Evolutionary conservation across 83 land plant genomes (phyloP).

Genomic region (Isoetes engelmannii): DNA sequence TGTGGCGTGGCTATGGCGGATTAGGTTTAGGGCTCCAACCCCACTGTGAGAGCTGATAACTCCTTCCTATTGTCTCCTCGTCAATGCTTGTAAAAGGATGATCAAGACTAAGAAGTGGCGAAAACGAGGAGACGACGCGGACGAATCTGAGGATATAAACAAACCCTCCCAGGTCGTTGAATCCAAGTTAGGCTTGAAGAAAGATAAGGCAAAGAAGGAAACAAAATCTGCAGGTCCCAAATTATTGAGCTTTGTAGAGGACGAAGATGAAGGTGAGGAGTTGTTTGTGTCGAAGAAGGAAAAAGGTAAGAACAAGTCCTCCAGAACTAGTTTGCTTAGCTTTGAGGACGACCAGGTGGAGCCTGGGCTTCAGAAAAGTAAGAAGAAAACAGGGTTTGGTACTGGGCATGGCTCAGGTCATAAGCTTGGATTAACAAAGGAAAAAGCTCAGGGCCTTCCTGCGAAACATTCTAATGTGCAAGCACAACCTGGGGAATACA

Average conservation of each 20-base stretch:
- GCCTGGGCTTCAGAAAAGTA: conserved; percentile 6
- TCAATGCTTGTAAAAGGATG: conserved; percentile 25
- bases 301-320: conserved; percentile 15
- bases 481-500: conserved; percentile 88
- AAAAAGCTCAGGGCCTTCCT: conserved; percentile 10
- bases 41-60: too few relatives aligned
- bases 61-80: too few relatives aligned
- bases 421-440: conserved; percentile 15
- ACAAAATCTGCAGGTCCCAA: conserved; percentile 30
- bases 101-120: conserved; percentile 70
- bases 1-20: too few relatives aligned
- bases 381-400: conserved; percentile 27
- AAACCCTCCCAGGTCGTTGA: conserved; percentile 15
- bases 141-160: conserved; percentile 17
- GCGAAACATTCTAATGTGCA: conserved; percentile 54
- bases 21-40: too few relatives aligned
- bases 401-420: conserved; percentile 21
- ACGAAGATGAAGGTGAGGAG: conserved; percentile 35
- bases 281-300: conserved; percentile 13
- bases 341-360: conserved; percentile 23
- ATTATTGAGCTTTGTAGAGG: conserved; percentile 79
- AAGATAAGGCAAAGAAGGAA: conserved; percentile 8
- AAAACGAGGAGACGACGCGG: conserved; percentile 59
- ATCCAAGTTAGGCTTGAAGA: conserved; percentile 21
- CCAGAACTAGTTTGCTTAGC: conserved; percentile 18